Evolutionary conservation across 169 alveolate genomes (phyloP), one percentile per base, ranked within the genome.

Genomic region (Eimeria maxima): DNA sequence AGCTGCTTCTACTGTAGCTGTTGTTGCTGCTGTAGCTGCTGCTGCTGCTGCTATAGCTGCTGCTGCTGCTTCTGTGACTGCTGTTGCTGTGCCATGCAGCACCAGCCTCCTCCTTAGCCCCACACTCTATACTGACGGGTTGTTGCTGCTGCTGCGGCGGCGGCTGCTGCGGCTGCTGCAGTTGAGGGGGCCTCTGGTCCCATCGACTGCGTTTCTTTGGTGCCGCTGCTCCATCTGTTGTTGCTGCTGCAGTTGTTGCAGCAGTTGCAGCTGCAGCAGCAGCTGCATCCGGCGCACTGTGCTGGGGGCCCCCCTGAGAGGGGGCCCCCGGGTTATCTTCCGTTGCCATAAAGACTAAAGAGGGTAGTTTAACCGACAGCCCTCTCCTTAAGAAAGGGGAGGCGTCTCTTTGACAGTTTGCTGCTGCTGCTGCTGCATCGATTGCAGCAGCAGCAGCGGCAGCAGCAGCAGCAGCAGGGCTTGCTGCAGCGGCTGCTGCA

Each of bases 371-470:
- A 27, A 5, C 29, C 42, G 57, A 76, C 16, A 20, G 87, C 87
- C 55, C 0, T n/a, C 87, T 7, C 87, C 53, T 33, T 29, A 8
- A 76, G 87, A 60, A 33, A 76, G 87, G 38, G 87, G 60, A 33
- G 53, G 57, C 27, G 63, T 18, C 76, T 47, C 76, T 76, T 83
- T 24, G 76, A 27, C 14, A 13, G 27, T 33, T 44, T 53, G 91
- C 65, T 50, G 90, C 90, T 42, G 90, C 90, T 42, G 90, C 45
- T 45, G 73, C 90, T 45, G 42, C 69, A 6, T 13, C 90, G 33
- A 57, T 71, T 45, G 90, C 69, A n/a, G 69, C 90, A 13, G 71
- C 71, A 6, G 90, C 69, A 33, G 90, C 69, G 14, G 90, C 90
- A 18, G 53, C 71, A n/a, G 90, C 69, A 22, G 71, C 69, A 0